Percentiles rank a stretch among this genome's conserved stretches.
These are phyloP conservation scores for Nakazawaea ambrosiae DNA, from an alignment of 805 yeast genomes.

Conservation along the genomic window DNA sequence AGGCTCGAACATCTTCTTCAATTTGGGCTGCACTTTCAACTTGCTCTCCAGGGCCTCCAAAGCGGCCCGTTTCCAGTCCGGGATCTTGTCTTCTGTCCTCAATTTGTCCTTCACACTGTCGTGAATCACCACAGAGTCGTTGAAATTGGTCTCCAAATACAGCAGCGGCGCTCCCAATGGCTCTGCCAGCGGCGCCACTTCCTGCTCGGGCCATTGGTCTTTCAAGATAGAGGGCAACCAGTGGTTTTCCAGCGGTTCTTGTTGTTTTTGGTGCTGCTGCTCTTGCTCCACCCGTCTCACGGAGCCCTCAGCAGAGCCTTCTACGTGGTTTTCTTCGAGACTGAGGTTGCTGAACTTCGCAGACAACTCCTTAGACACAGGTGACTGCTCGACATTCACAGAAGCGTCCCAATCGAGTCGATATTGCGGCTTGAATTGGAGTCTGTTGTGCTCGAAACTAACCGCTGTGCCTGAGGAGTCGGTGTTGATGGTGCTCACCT, in stretches of 20 bases:
- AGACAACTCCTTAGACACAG: constrained; percentile 3
- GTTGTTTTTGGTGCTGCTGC: too few relatives aligned
- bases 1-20: constrained; percentile 9
- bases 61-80: constrained; percentile 9
- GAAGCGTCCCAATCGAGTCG: constrained; percentile 4
- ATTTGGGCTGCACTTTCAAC: constrained; percentile 5
- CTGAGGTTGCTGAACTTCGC: constrained; percentile 1
- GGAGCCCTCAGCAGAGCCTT: too few relatives aligned
- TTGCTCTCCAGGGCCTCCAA: constrained; percentile 2
- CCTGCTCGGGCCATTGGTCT: not conserved
- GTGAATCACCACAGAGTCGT: constrained; percentile 10
- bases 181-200: too few relatives aligned
- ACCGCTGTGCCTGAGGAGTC: constrained; percentile 1
- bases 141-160: not conserved
- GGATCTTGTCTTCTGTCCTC: constrained; percentile 3
- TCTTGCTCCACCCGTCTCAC: too few relatives aligned
- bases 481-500: not conserved
- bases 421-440: constrained; percentile 3
- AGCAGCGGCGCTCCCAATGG: too few relatives aligned
- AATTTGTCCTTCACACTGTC: not conserved
- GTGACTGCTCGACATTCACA: constrained; percentile 7
- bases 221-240: constrained; percentile 9
- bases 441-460: not conserved
- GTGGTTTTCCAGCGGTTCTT: too few relatives aligned
- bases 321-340: not conserved